These are phyloP conservation scores for Persicaria maculosa DNA, from an alignment of 148 eudicot genomes.

Conservation along the genomic window DNA sequence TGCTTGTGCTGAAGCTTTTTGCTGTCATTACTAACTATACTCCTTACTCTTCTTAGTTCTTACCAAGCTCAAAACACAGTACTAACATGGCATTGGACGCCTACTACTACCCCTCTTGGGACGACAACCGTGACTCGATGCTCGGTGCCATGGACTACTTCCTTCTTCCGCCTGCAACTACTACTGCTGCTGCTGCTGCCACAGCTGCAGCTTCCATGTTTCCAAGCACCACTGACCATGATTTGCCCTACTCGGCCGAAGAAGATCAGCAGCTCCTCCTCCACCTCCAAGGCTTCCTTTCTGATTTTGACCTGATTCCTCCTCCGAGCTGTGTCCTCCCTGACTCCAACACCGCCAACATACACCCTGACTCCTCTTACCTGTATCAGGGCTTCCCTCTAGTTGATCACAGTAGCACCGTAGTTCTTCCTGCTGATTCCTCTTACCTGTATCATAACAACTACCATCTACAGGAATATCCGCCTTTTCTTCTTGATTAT, in stretches of 20 bases:
- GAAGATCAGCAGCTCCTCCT: conserved; percentile 9
- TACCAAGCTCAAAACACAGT: no score
- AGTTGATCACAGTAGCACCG: not conserved
- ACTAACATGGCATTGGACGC: not conserved
- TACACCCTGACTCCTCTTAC: not conserved
- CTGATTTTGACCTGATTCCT: no score
- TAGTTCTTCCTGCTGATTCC: not conserved
- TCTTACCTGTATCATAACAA: no score
- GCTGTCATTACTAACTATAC: not conserved
- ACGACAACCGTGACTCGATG: not conserved
- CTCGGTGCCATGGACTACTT: not conserved
- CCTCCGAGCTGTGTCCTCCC: no score
- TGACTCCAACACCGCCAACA: not conserved
- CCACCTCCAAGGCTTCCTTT: conserved; percentile 7
- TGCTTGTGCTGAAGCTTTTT: not conserved
- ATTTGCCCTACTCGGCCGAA: not conserved
- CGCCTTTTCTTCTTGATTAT: not conserved
- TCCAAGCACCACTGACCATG: not conserved
- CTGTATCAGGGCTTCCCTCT: not conserved
- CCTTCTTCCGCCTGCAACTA: not conserved
- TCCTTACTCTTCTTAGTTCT: not conserved
- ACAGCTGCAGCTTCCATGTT: no score
- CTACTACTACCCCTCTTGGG: not conserved
- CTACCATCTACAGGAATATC: not conserved
- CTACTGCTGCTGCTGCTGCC: not conserved